Conservation (phyloP, 1,284 basidiomycete genomes). For the Tilletiopsis washingtonensis region DNA sequence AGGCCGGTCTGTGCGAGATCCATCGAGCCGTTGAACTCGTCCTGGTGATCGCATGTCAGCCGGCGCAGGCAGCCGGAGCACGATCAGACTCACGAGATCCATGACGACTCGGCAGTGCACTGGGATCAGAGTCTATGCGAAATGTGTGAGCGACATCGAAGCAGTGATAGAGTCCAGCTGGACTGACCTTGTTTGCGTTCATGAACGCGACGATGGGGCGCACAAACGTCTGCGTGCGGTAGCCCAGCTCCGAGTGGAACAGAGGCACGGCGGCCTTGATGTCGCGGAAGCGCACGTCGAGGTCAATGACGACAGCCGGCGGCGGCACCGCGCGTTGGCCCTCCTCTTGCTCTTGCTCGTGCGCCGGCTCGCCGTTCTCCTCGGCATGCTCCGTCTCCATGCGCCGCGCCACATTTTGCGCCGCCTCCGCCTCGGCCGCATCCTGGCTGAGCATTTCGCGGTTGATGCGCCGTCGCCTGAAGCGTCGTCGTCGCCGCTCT, state of each 20-base stretch:
- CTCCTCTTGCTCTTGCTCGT: background rate
- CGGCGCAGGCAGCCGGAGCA: slow-evolving; percentile 52
- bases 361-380: background rate
- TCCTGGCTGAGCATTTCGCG: background rate
- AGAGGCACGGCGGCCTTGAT: slow-evolving; percentile 85
- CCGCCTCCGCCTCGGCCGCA: background rate
- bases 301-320: slow-evolving; percentile 64
- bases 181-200: slow-evolving; percentile 47
- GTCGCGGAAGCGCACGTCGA: slow-evolving; percentile 91
- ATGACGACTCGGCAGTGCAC: slow-evolving; percentile 43
- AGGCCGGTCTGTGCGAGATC: slow-evolving; percentile 45
- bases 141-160: too few relatives aligned
- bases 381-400: too few relatives aligned
- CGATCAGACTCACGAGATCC: slow-evolving; percentile 32
- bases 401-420: too few relatives aligned
- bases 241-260: slow-evolving; percentile 57
- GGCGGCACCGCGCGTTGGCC: slow-evolving; percentile 19
- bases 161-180: too few relatives aligned
- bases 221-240: slow-evolving; percentile 88
- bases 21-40: slow-evolving; percentile 44
- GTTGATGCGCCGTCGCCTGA: slow-evolving; percentile 1
- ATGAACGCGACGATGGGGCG: slow-evolving; percentile 97
- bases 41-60: slow-evolving; percentile 6
- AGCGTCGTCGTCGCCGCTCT: slow-evolving; percentile 8
- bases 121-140: too few relatives aligned